Conservation (phyloP, 345 rosid species). For the Moricandia arvensis region DNA sequence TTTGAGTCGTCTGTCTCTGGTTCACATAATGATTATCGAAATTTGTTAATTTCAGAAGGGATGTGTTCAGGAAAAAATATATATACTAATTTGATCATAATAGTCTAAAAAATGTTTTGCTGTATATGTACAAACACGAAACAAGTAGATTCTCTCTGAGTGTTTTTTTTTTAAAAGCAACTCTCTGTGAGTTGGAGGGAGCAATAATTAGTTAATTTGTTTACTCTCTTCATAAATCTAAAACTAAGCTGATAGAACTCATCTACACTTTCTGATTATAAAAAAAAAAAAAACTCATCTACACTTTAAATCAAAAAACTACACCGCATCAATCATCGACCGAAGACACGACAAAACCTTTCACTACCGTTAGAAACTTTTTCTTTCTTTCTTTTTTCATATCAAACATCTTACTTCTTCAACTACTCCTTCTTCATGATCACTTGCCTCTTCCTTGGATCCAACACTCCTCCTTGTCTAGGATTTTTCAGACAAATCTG, state of each 20-base stretch:
- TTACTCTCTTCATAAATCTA: not conserved
- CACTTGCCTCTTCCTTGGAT: constrained; percentile 24
- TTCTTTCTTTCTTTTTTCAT: not conserved
- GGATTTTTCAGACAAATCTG: constrained; percentile 29
- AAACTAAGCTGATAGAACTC: not conserved
- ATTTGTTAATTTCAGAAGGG: not conserved
- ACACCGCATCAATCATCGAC: not conserved
- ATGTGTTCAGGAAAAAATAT: not conserved
- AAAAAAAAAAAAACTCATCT: too few species aligned
- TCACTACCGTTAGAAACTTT: not conserved
- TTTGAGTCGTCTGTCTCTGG: not conserved
- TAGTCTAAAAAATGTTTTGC: not conserved
- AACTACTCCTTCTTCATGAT: constrained; percentile 23
- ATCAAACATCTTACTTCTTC: constrained; percentile 15
- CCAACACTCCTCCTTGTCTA: constrained; percentile 25
- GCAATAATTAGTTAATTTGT: not conserved
- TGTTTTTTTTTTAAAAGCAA: too few species aligned
- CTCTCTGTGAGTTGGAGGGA: not conserved
- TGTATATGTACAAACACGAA: not conserved
- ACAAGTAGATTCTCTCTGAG: too few species aligned
- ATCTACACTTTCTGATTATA: too few species aligned
- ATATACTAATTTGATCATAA: not conserved
- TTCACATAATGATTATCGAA: not conserved
- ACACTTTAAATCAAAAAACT: too few species aligned
- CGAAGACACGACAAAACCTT: not conserved